Conservation (phyloP, 208 protist species). For the Trypanosoma avium region DNA sequence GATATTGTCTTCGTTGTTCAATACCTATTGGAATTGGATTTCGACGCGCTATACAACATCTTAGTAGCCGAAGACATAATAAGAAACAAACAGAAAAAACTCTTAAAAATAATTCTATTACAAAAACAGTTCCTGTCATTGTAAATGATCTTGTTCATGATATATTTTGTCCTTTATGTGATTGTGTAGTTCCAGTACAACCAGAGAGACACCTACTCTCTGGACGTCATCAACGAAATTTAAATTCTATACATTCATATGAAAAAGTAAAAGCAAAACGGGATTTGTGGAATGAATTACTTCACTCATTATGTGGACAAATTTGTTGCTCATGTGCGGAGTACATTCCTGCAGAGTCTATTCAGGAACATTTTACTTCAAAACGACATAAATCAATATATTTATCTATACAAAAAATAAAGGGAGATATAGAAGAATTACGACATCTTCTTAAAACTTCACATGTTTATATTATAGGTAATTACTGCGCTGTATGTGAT, state of each 20-base stretch:
- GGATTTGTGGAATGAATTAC: conserved; percentile 4
- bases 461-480: background rate
- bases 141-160: background rate
- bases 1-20: background rate
- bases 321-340: conserved; percentile 18
- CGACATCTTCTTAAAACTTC: background rate
- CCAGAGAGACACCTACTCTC: conserved; percentile 13
- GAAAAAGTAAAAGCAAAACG: background rate
- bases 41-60: conserved; percentile 7
- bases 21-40: conserved; percentile 6
- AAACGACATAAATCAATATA: background rate
- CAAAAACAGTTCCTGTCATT: background rate
- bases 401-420: background rate
- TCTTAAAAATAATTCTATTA: background rate
- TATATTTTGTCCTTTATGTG: conserved; percentile 13
- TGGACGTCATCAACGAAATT: conserved; percentile 11
- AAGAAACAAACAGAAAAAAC: background rate
- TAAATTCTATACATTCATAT: background rate
- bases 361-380: conserved; percentile 9
- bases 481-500: conserved; percentile 17
- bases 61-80: background rate
- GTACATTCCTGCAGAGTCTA: conserved; percentile 10
- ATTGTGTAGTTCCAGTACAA: conserved; percentile 6
- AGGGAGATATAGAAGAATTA: background rate
- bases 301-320: conserved; percentile 5